Percentiles rank a stretch among this genome's conserved stretches.
These are phyloP conservation scores for Mycena chlorophos DNA, from an alignment of 768 basidiomycete genomes.

Conservation along the genomic window DNA sequence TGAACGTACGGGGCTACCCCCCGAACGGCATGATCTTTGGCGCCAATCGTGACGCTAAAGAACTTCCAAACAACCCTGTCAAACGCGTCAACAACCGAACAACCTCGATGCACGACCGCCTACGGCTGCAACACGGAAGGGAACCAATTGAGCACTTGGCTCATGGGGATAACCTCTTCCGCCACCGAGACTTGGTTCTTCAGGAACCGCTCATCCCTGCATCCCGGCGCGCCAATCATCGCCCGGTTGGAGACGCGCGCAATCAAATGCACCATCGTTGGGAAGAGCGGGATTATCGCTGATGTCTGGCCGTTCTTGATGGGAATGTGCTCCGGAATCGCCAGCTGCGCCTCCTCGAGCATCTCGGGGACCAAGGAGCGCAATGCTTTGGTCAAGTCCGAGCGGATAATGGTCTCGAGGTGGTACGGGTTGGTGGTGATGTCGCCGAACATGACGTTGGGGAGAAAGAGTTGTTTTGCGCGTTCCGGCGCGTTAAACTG, in stretches of 20 bases:
- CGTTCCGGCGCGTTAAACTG: conserved; percentile 15
- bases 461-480: conserved; percentile 12
- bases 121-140: conserved; percentile 2
- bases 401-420: conserved; percentile 14
- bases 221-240: conserved; percentile 22
- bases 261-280: conserved; percentile 17
- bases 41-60: conserved; percentile 7
- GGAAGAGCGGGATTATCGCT: conserved; percentile 11
- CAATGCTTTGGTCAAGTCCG: conserved; percentile 20
- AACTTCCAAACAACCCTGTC: conserved; percentile 11
- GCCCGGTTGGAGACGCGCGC: conserved; percentile 23
- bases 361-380: conserved; percentile 16
- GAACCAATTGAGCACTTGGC: conserved; percentile 15
- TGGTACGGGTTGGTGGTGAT: conserved; percentile 16
- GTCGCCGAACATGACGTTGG: conserved; percentile 14
- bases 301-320: conserved; percentile 3
- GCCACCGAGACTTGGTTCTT: conserved; percentile 19
- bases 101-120: not conserved
- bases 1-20: conserved; percentile 15
- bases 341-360: conserved; percentile 16
- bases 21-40: conserved; percentile 7
- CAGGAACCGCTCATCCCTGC: conserved; percentile 20
- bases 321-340: conserved; percentile 11
- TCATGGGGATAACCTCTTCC: conserved; percentile 12
- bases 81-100: not conserved